A percentile compares a stretch with the other conserved stretches of the same genome.
phyloP scores from a whole-genome alignment of 805 yeast genomes.

The Scheffersomyces coipomensis region DNA sequence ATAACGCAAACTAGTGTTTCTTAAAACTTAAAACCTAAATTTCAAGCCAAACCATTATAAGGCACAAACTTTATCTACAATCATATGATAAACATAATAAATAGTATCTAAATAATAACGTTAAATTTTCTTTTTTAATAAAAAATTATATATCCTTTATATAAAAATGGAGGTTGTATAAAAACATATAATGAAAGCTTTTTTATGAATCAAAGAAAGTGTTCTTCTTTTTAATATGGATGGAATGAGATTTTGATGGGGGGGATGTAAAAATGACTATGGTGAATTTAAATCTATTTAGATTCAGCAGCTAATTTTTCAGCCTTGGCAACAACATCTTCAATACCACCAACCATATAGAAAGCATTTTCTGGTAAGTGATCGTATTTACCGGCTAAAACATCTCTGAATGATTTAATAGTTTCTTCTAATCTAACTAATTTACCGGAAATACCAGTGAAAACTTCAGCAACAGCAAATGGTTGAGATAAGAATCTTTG shows the following conservation, averaged over 20 bases:
- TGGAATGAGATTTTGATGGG: slow-evolving; percentile 4
- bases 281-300: slow-evolving; percentile 39
- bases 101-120: too few relatives aligned
- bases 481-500: slow-evolving; percentile 99
- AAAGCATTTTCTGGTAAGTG: slow-evolving; percentile 98
- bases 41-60: too few relatives aligned
- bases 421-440: slow-evolving; percentile 97
- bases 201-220: too few relatives aligned
- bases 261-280: too few relatives aligned
- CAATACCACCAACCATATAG: slow-evolving; percentile 99
- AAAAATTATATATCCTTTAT: too few relatives aligned
- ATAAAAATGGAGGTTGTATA: too few relatives aligned
- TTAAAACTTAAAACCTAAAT: too few relatives aligned
- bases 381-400: slow-evolving; percentile 98
- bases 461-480: slow-evolving; percentile 98
- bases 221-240: neutral
- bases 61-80: too few relatives aligned
- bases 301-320: slow-evolving; percentile 97
- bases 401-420: slow-evolving; percentile 91
- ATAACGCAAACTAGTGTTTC: too few relatives aligned
- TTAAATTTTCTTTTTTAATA: too few relatives aligned
- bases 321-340: slow-evolving; percentile 97
- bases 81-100: too few relatives aligned
- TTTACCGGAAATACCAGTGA: slow-evolving; percentile 99
- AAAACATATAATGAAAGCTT: too few relatives aligned